These are phyloP conservation scores for Botrytis deweyae DNA, from an alignment of 2,329 filamentous ascomycete species.

Conservation along the genomic window DNA sequence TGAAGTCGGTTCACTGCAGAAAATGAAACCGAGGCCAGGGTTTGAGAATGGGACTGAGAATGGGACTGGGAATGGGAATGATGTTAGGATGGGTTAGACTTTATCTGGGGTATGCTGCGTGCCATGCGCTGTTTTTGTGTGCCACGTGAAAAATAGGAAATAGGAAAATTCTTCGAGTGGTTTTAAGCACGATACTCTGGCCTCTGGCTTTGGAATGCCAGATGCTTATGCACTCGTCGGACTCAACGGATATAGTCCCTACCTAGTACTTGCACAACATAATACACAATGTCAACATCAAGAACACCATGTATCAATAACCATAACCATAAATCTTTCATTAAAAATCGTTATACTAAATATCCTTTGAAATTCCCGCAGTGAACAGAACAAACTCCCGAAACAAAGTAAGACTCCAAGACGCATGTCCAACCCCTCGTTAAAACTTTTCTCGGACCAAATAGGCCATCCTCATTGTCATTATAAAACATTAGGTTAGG, in stretches of 20 bases:
- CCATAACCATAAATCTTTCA: neutral
- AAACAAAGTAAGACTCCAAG: neutral
- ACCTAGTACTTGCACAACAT: neutral
- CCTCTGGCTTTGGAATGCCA: neutral
- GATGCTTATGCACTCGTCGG: neutral
- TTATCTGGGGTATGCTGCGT: neutral
- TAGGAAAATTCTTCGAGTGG: too few species aligned
- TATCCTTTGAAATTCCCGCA: neutral
- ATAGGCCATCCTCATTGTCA: neutral
- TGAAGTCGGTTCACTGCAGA: neutral
- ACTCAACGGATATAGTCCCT: neutral
- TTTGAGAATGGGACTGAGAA: neutral
- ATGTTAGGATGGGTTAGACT: neutral
- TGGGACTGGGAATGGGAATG: neutral
- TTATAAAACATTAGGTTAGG: neutral
- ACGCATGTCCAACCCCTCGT: neutral
- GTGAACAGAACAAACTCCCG: neutral
- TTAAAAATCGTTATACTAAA: neutral
- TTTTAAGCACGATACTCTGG: too few species aligned
- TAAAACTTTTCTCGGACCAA: neutral
- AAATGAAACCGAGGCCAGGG: neutral
- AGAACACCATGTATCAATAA: neutral
- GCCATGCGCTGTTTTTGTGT: neutral
- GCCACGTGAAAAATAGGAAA: too few species aligned
- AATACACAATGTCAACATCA: neutral